Conservation (phyloP, 768 basidiomycete species). For the Polyporus arcularius region DNA sequence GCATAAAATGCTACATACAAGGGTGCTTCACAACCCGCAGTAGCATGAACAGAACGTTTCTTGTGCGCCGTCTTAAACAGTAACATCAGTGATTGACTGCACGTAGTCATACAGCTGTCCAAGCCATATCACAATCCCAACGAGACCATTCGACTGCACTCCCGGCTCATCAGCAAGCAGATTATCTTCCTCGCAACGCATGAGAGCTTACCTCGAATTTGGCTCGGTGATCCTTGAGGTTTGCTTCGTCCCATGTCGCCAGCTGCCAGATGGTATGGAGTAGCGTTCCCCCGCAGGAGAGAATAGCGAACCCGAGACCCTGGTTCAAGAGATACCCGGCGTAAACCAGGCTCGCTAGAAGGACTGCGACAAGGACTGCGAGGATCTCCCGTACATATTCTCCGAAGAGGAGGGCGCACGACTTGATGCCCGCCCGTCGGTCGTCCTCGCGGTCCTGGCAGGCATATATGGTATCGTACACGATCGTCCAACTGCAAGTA, state of each 20-base stretch:
- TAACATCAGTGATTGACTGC: background rate
- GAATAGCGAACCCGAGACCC: conserved; percentile 44
- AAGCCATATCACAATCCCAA: background rate
- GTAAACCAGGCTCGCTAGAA: conserved; percentile 44
- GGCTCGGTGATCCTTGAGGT: conserved; percentile 40
- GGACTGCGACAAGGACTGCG: conserved; percentile 52
- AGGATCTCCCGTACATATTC: conserved; percentile 59
- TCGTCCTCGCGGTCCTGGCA: conserved; percentile 81
- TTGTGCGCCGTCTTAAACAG: background rate
- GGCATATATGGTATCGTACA: conserved; percentile 72
- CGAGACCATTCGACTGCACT: background rate
- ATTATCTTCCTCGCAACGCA: background rate
- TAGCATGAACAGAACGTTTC: background rate
- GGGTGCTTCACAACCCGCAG: background rate
- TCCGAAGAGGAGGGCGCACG: conserved; percentile 75
- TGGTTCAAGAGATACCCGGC: conserved; percentile 57
- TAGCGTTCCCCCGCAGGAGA: conserved; percentile 48
- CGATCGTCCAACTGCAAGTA: conserved; percentile 41
- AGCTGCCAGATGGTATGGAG: conserved; percentile 51
- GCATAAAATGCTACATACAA: background rate
- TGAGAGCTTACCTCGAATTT: conserved; percentile 27
- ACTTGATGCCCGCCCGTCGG: conserved; percentile 68
- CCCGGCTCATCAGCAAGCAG: background rate
- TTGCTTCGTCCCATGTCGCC: conserved; percentile 39
- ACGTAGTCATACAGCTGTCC: background rate